Evolutionary conservation across 768 basidiomycete species (phyloP), one percentile per base, ranked within the genome.

Genomic region (Hypsizygus marmoreus): DNA sequence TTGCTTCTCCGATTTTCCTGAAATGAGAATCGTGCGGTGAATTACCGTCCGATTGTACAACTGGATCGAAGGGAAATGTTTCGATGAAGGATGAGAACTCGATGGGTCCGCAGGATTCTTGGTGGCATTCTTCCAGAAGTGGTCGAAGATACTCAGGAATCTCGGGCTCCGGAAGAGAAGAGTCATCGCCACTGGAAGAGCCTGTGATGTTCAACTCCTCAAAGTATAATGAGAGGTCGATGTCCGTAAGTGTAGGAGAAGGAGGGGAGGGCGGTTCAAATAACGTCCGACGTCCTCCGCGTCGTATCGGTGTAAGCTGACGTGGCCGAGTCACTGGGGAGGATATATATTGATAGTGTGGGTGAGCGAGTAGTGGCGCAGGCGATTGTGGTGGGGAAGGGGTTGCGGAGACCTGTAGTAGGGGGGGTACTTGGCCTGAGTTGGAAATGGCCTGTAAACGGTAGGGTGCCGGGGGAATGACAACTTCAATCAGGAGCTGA

Each of bases 1-100:
- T 91, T 6, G 97, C 97, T 69, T 99, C 97, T 31, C 95, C 95
- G 35, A 97, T 84, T 67, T 99, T 99, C 54, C 68, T 74, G 66
- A 93, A 92, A 5, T 45, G 64, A 17, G 65, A 49, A 25, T 49
- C 67, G 53, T 28, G 37, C 8, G 26, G 40, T 1, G 48, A 33
- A 12, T 42, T 47, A 10, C 54, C 48, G 16, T 60, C 55, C n/a
- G 58, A 54, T 54, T 67, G 55, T 48, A 88, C 76, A 43, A 88
- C 72, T 2, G 82, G 77, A 56, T 91, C 89, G 51, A 77, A 80
- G 8, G 86, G 88, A 57, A 92, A 92, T 16, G 81, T 80, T 53
- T 86, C 80, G 28, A 93, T 88, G 67, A 93, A 93, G 3, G 86
- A 77, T 33, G 86, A 88, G 56, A 93, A 92, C 50, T 90, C 87